phyloP scores from a whole-genome alignment of 208 protist genomes.

The Crithidia fasciculata region DNA sequence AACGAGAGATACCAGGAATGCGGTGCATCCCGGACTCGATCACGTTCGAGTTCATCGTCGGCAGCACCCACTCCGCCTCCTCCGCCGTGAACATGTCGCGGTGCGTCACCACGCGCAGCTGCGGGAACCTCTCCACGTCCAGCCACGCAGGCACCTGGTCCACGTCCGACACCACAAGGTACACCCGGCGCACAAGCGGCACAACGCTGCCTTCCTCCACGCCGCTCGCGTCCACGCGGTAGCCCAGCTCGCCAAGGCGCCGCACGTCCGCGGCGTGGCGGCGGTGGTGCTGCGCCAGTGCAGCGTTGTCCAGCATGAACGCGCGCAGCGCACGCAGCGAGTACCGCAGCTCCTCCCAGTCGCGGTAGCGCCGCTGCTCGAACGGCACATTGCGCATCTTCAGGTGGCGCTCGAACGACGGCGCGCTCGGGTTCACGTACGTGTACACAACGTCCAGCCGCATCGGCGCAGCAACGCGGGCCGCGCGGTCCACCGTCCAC shows the following conservation, averaged over 20 bases:
- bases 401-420: conserved; percentile 39
- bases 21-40: conserved; percentile 53
- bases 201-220: conserved; percentile 18
- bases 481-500: conserved; percentile 41
- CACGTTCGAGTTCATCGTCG: conserved; percentile 44
- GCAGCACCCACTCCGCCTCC: conserved; percentile 35
- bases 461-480: conserved; percentile 38
- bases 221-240: conserved; percentile 27
- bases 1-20: conserved; percentile 47
- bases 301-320: conserved; percentile 31
- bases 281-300: conserved; percentile 31
- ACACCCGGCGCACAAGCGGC: conserved; percentile 38
- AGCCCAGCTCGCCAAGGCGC: conserved; percentile 29
- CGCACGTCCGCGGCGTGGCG: conserved; percentile 26
- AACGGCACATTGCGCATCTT: conserved; percentile 28
- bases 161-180: conserved; percentile 40
- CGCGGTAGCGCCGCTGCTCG: conserved; percentile 35
- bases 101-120: conserved; percentile 48
- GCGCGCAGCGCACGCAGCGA: conserved; percentile 45
- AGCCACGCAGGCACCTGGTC: conserved; percentile 55
- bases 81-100: conserved; percentile 37
- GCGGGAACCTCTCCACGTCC: conserved; percentile 32
- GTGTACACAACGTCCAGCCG: conserved; percentile 63
- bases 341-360: conserved; percentile 72
- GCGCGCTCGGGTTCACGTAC: conserved; percentile 51